Evolutionary conservation across 352 stramenopile genomes (phyloP).

Genomic region (Achlya hypogyna): DNA sequence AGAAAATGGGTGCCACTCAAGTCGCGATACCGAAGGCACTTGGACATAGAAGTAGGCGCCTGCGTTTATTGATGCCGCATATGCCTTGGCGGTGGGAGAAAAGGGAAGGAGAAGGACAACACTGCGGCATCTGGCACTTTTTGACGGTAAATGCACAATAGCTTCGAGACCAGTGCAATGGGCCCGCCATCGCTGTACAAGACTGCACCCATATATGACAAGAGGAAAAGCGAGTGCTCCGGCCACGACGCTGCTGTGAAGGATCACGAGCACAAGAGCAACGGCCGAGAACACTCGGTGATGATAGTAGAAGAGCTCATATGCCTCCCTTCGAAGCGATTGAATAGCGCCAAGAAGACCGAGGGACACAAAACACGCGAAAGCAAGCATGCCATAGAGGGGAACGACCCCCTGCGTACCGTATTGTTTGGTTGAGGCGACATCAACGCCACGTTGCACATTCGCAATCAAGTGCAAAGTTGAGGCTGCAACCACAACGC

Average conservation of each 20-base stretch:
- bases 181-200: constrained; percentile 37
- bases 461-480: constrained; percentile 46
- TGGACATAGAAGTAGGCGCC: constrained; percentile 70
- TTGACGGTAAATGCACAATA: constrained; percentile 26
- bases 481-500: constrained; percentile 40
- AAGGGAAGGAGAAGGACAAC: constrained; percentile 46
- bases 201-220: constrained; percentile 42
- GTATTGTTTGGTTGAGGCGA: constrained; percentile 26
- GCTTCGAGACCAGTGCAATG: constrained; percentile 40
- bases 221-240: constrained; percentile 47
- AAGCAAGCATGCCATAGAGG: constrained; percentile 50
- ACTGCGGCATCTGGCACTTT: constrained; percentile 24
- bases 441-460: constrained; percentile 28
- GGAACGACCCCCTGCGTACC: constrained; percentile 34
- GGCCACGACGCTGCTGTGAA: constrained; percentile 49
- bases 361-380: constrained; percentile 46
- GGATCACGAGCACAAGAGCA: constrained; percentile 60
- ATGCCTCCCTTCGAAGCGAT: constrained; percentile 54
- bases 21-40: constrained; percentile 42
- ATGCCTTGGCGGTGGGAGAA: constrained; percentile 39
- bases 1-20: constrained; percentile 77
- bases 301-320: constrained; percentile 66
- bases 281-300: constrained; percentile 64
- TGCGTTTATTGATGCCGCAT: constrained; percentile 40
- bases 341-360: constrained; percentile 39